phyloP scores from a whole-genome alignment of 345 rosid species.

The Camelina hispida region DNA sequence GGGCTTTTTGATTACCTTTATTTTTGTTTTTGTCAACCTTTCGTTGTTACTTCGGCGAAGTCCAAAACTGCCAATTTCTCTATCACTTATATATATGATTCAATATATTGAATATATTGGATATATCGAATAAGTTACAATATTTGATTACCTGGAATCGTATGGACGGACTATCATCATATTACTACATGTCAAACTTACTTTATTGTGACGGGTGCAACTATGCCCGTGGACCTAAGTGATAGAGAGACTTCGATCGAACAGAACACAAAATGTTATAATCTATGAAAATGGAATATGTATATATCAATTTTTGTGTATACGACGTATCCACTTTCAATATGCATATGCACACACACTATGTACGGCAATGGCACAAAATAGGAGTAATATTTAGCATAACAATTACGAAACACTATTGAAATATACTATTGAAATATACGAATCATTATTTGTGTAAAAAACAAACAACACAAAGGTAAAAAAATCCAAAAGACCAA shows the following conservation, averaged over 20 bases:
- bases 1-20: conserved; percentile 33
- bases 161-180: conserved; percentile 26
- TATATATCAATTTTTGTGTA: not conserved
- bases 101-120: not conserved
- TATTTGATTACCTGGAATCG: not conserved
- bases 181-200: conserved; percentile 1
- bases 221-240: not conserved
- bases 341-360: not conserved
- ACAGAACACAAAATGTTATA: not conserved
- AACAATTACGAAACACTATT: no score
- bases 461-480: no score
- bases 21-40: conserved; percentile 27
- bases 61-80: conserved; percentile 1
- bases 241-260: not conserved
- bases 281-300: not conserved
- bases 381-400: no score
- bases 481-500: no score
- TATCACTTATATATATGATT: conserved; percentile 11
- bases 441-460: not conserved
- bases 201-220: not conserved
- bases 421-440: no score
- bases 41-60: conserved; percentile 12
- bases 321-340: not conserved
- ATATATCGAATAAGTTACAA: not conserved
- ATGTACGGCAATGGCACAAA: not conserved